phyloP scores from a whole-genome alignment of 2,329 filamentous ascomycete species.

The Thielaviopsis ethacetica region DNA sequence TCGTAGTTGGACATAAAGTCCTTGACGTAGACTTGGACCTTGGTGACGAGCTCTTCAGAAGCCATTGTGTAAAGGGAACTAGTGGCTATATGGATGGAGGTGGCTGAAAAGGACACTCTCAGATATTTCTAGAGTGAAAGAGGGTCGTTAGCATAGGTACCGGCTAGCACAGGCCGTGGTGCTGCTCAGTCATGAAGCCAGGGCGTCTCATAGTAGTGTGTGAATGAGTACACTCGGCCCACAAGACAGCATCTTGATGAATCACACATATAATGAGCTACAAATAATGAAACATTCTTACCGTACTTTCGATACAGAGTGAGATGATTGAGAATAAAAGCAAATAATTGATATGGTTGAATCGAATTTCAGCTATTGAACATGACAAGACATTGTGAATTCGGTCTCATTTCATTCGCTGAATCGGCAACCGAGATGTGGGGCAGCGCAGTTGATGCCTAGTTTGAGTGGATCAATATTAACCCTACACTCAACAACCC shows the following conservation, averaged over 20 bases:
- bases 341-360: too few relatives aligned
- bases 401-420: not conserved
- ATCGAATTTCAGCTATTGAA: too few relatives aligned
- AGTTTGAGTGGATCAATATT: not conserved
- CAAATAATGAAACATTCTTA: not conserved
- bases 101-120: not conserved
- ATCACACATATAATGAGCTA: not conserved
- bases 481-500: not conserved
- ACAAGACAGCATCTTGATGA: not conserved
- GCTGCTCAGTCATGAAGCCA: too few relatives aligned
- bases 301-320: not conserved
- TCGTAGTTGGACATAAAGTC: slow-evolving; percentile 66
- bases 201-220: too few relatives aligned
- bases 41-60: slow-evolving; percentile 30
- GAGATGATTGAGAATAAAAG: not conserved
- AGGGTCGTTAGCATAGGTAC: too few relatives aligned
- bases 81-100: not conserved
- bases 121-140: not conserved
- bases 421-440: not conserved
- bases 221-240: too few relatives aligned
- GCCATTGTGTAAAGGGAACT: not conserved
- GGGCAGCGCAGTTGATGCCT: not conserved
- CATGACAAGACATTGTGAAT: not conserved
- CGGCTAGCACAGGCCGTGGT: too few relatives aligned
- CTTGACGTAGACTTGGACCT: slow-evolving; percentile 46